Conservation (phyloP, 2,329 filamentous ascomycete species). For the Hypoxylon sp. region DNA sequence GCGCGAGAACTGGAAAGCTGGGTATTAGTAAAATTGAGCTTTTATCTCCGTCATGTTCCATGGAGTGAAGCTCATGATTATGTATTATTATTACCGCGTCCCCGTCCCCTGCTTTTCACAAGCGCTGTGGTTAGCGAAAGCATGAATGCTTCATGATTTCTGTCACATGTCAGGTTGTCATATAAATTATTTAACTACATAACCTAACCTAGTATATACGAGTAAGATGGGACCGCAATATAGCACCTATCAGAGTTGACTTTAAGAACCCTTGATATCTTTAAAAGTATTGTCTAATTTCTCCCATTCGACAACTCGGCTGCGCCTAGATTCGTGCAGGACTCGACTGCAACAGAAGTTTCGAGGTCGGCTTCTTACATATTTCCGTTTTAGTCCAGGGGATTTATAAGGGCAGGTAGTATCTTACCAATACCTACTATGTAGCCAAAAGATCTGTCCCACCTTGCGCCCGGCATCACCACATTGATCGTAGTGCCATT, state of each 20-base stretch:
- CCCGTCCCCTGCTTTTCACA: constrained; percentile 4
- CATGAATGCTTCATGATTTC: constrained; percentile 3
- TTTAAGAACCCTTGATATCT: constrained; percentile 26
- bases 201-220: constrained; percentile 20
- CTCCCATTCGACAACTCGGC: constrained; percentile 33
- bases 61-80: not conserved
- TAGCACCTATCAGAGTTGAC: constrained; percentile 25
- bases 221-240: constrained; percentile 28
- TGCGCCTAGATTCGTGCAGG: constrained; percentile 34
- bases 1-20: constrained; percentile 12
- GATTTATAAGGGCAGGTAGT: constrained; percentile 36
- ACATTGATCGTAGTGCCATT: constrained; percentile 37
- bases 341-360: constrained; percentile 38
- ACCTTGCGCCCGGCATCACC: constrained; percentile 30
- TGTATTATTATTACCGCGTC: not conserved
- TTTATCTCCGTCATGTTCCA: not conserved
- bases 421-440: constrained; percentile 17
- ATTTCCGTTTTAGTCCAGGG: constrained; percentile 38
- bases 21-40: constrained; percentile 8
- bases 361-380: constrained; percentile 35
- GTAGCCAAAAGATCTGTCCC: constrained; percentile 13
- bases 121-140: constrained; percentile 16
- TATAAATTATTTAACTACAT: too few relatives aligned
- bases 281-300: constrained; percentile 22
- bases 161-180: constrained; percentile 38